A percentile compares a stretch with the other conserved stretches of the same genome.
Evolutionary conservation across 768 basidiomycete genomes (phyloP).

Genomic region (Pisolithus sp.): DNA sequence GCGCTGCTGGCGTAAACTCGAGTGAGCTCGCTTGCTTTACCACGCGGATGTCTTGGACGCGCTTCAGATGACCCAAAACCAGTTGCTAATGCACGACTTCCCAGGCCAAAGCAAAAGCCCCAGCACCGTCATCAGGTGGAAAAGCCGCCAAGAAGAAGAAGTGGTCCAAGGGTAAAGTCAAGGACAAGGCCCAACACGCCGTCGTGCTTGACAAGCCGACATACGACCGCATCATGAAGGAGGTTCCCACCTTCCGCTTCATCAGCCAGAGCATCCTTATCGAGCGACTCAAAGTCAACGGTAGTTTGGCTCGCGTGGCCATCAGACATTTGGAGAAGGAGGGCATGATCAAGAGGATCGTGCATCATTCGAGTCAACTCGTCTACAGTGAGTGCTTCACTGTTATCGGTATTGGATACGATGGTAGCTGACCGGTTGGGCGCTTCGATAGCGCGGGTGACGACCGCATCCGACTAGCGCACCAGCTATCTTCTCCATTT

Average conservation of each 20-base stretch:
- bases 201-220: constrained; percentile 91
- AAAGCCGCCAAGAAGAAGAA: constrained; percentile 99
- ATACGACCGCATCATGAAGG: constrained; percentile 93
- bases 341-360: constrained; percentile 89
- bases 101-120: constrained; percentile 76
- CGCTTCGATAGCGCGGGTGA: constrained; percentile 35
- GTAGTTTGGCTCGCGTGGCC: constrained; percentile 84
- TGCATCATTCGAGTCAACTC: constrained; percentile 91
- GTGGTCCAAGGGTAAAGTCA: constrained; percentile 99
- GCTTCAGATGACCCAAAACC: constrained; percentile 13
- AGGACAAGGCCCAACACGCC: constrained; percentile 99
- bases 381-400: constrained; percentile 80
- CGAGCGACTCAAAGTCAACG: constrained; percentile 96
- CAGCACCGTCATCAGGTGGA: constrained; percentile 60
- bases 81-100: constrained; percentile 9
- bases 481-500: constrained; percentile 9
- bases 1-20: background rate
- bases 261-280: constrained; percentile 98
- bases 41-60: constrained; percentile 18
- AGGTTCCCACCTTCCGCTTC: constrained; percentile 98
- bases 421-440: constrained; percentile 2
- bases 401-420: background rate
- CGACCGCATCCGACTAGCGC: constrained; percentile 34
- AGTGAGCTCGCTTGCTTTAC: background rate
- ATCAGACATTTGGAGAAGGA: constrained; percentile 93